Conservation (phyloP, 2,329 filamentous ascomycete genomes). For the Fusarium sp. region DNA sequence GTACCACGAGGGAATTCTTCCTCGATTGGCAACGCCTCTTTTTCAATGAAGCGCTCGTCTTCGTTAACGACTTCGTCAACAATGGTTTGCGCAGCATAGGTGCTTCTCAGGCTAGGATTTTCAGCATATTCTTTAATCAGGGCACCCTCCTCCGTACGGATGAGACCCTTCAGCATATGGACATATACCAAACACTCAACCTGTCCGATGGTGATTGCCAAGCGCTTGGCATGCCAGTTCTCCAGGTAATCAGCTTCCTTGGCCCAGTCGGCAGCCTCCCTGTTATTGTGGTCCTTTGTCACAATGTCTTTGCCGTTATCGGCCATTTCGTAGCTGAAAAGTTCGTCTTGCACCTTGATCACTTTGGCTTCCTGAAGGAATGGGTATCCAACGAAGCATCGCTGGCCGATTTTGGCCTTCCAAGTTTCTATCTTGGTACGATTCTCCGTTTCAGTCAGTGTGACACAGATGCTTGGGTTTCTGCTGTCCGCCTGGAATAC, state of each 20-base stretch:
- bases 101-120: slow-evolving; percentile 85
- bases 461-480: slow-evolving; percentile 96
- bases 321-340: slow-evolving; percentile 86
- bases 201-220: slow-evolving; percentile 86
- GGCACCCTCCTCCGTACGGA: slow-evolving; percentile 90
- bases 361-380: slow-evolving; percentile 96
- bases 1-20: slow-evolving; percentile 90
- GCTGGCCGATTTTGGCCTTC: slow-evolving; percentile 82
- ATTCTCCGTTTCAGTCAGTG: slow-evolving; percentile 78
- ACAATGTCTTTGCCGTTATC: slow-evolving; percentile 73
- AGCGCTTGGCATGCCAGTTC: slow-evolving; percentile 86
- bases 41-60: slow-evolving; percentile 93
- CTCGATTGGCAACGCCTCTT: slow-evolving; percentile 85
- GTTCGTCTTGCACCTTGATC: slow-evolving; percentile 87
- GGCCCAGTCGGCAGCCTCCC: slow-evolving; percentile 84
- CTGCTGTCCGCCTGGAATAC: slow-evolving; percentile 96
- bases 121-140: slow-evolving; percentile 92
- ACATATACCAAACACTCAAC: slow-evolving; percentile 93
- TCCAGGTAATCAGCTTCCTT: slow-evolving; percentile 88
- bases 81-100: slow-evolving; percentile 90
- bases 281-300: slow-evolving; percentile 76
- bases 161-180: slow-evolving; percentile 90
- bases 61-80: slow-evolving; percentile 92
- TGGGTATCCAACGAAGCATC: slow-evolving; percentile 92
- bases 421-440: slow-evolving; percentile 78